Evolutionary conservation across 108 stramenopile genomes (phyloP).

Genomic region (Bacterosira constricta): DNA sequence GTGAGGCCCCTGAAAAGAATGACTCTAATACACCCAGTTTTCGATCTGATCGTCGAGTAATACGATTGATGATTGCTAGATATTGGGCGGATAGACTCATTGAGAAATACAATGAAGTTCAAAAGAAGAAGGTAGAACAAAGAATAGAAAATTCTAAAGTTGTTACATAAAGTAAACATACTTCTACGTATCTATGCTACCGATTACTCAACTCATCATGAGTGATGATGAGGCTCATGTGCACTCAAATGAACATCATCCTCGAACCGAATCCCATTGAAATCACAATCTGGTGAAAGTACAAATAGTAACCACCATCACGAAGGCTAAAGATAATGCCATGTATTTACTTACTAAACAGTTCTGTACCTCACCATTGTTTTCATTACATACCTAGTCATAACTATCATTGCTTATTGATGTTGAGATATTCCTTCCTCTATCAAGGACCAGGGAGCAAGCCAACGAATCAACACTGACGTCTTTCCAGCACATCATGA

Average conservation of each 20-base stretch:
- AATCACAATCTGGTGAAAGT: constrained; percentile 83
- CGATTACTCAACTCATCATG: too few relatives aligned
- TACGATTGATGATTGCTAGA: constrained; percentile 80
- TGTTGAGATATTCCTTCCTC: too few relatives aligned
- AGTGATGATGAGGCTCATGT: constrained; percentile 90
- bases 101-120: constrained; percentile 40
- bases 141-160: not conserved
- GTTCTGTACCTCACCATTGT: too few relatives aligned
- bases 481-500: constrained; percentile 33
- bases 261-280: constrained; percentile 76
- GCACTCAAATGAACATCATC: constrained; percentile 74
- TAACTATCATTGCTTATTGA: too few relatives aligned
- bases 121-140: not conserved
- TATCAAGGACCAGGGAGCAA: too few relatives aligned
- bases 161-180: not conserved
- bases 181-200: too few relatives aligned
- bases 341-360: too few relatives aligned
- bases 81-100: constrained; percentile 81
- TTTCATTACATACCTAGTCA: too few relatives aligned
- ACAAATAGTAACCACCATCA: too few relatives aligned
- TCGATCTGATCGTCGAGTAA: constrained; percentile 82
- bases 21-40: constrained; percentile 54
- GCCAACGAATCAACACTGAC: too few relatives aligned
- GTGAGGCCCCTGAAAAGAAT: constrained; percentile 1
- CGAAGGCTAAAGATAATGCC: too few relatives aligned